A percentile compares a stretch with the other conserved stretches of the same genome.
These are phyloP conservation scores for Parmelia sp. DNA, from an alignment of 495 filamentous ascomycete species.

Conservation along the genomic window DNA sequence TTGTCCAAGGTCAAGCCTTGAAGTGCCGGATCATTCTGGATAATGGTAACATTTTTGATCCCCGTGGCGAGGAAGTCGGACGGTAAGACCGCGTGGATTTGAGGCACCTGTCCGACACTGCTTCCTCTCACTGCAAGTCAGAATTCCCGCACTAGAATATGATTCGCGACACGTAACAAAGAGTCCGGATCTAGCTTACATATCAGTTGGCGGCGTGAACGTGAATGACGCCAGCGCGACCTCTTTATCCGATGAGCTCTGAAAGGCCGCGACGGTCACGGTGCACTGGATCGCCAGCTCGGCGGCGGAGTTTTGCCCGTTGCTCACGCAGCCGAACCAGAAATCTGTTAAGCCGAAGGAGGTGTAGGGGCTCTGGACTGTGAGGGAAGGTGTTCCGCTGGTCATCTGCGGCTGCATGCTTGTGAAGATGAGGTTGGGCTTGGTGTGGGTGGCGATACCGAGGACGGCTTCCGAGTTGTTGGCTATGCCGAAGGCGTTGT, in stretches of 20 bases:
- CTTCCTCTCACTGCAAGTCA: background rate
- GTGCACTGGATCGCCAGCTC: background rate
- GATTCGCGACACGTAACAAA: no score
- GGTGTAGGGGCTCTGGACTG: background rate
- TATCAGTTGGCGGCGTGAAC: conserved; percentile 7
- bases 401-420: background rate
- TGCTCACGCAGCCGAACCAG: background rate
- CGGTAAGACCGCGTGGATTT: conserved; percentile 9
- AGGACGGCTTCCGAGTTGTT: background rate
- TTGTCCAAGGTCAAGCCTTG: background rate
- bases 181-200: background rate
- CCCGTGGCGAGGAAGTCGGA: background rate
- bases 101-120: conserved; percentile 3
- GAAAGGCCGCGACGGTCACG: conserved; percentile 6
- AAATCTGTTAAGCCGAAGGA: background rate
- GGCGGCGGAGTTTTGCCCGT: background rate
- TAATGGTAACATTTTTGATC: conserved; percentile 6
- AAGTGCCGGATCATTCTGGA: conserved; percentile 3
- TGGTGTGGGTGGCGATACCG: background rate
- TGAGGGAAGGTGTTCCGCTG: background rate
- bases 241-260: background rate
- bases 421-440: background rate
- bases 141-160: no score
- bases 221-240: conserved; percentile 1
- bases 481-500: background rate